Evolutionary conservation across 139 green algal genomes (phyloP).

Genomic region (Chlorella sorokiniana): DNA sequence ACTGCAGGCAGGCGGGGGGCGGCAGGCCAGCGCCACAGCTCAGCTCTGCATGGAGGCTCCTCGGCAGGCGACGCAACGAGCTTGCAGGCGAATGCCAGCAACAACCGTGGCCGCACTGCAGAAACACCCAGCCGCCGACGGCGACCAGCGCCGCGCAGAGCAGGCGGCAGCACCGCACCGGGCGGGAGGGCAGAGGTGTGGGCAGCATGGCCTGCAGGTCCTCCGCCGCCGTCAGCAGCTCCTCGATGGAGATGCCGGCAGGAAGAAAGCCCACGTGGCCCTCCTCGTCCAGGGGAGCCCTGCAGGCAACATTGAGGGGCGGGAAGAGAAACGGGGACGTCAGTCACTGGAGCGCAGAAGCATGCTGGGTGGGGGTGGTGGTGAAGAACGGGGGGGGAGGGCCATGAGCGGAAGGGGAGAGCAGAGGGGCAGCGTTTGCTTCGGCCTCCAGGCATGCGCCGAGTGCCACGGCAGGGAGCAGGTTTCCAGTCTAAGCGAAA

Average conservation of each 20-base stretch:
- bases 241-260: constrained; percentile 25
- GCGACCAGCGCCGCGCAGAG: neutral
- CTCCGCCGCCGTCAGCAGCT: constrained; percentile 32
- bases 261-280: constrained; percentile 30
- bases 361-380: no score
- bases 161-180: no score
- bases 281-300: constrained; percentile 13
- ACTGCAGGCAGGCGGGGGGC: neutral
- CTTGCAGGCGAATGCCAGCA: neutral
- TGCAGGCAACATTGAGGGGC: neutral
- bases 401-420: no score
- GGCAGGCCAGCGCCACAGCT: neutral
- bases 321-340: neutral
- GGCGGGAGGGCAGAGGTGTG: constrained; percentile 25
- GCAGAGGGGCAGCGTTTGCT: no score
- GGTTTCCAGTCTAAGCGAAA: no score
- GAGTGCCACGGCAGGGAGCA: no score
- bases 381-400: no score
- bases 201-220: constrained; percentile 30
- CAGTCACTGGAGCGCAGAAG: no score
- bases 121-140: neutral
- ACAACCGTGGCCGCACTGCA: neutral
- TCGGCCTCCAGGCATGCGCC: no score
- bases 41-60: no score
- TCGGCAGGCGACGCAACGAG: neutral